These are phyloP conservation scores for Termitomyces sp. DNA, from an alignment of 768 basidiomycete species.

Conservation along the genomic window DNA sequence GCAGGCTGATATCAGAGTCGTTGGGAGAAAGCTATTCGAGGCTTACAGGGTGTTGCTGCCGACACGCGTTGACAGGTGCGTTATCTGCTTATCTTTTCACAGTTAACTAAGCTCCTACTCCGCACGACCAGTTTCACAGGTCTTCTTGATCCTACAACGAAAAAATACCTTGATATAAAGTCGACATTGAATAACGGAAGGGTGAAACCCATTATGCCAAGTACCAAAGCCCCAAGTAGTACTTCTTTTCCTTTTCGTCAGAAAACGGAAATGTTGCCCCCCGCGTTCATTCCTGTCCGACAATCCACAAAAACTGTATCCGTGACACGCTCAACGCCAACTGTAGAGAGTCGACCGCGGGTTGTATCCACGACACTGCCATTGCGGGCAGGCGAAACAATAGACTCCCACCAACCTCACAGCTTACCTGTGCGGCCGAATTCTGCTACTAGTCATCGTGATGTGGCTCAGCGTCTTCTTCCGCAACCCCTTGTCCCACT, in stretches of 20 bases:
- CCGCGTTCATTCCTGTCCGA: constrained; percentile 23
- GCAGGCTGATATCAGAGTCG: constrained; percentile 67
- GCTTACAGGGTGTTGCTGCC: constrained; percentile 72
- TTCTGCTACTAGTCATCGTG: constrained; percentile 8
- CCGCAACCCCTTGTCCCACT: neutral
- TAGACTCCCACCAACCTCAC: neutral
- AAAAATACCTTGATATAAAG: constrained; percentile 65
- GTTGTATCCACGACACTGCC: constrained; percentile 8
- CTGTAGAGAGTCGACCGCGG: constrained; percentile 7
- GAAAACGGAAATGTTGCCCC: constrained; percentile 19
- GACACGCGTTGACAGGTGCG: constrained; percentile 56
- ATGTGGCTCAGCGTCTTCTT: constrained; percentile 2
- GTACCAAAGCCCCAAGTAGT: neutral
- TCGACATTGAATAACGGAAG: constrained; percentile 1
- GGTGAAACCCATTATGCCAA: constrained; percentile 4
- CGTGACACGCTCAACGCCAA: constrained; percentile 12
- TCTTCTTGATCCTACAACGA: constrained; percentile 70
- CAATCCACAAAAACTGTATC: constrained; percentile 12
- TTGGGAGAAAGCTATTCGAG: constrained; percentile 66
- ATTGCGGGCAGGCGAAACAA: constrained; percentile 1
- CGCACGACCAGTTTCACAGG: constrained; percentile 50
- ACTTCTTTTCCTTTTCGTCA: constrained; percentile 9
- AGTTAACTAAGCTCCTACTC: neutral
- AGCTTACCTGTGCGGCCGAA: constrained; percentile 6
- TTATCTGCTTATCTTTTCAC: neutral